Evolutionary conservation across 2,329 filamentous ascomycete species (phyloP), one percentile per base, ranked within the genome.

Genomic region (Coleophoma cylindrospora): DNA sequence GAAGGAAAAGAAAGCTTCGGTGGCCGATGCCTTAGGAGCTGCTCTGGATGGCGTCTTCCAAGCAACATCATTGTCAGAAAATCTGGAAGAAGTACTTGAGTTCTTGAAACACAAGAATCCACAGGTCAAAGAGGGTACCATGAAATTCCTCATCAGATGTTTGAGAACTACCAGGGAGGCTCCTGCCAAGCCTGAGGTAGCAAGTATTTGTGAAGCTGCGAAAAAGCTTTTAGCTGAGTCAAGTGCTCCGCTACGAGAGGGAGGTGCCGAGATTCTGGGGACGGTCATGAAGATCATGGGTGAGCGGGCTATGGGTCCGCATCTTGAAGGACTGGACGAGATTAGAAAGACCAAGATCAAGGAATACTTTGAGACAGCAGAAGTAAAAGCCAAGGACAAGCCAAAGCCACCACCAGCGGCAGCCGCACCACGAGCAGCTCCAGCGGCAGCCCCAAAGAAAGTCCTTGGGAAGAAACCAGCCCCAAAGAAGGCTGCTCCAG

Each of bases 201-300:
- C 86, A 51, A 79, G 81, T 8, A 90, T 97, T 48, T 89, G 91
- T n/a, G 94, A 97, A 61, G 81, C 84, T 1, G 85, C 84, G 27
- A 96, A 92, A 63, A 97, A 96, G 68, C 74, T 97, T 8, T 76
- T 99, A 14, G 86, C 91, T 0, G 94, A 99, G 66, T 92, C 89
- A 0, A 91, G 85, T 58, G 91, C 95, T 60, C 85, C 80, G 3
- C 81, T 95, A 52, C 83, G 94, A 69, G 86, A 92, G 45, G 91
- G 90, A 32, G 94, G 91, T 66, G 91, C 91, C 13, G 94, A 99
- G 68, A 84, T 94, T 34, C 74, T 99, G 3, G 94, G 95, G 56
- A 96, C 91, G 0, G 70, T 99, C 45, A 97, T 96, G 94, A 99
- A 97, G 73, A 97, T 99, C 49, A 89, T 97, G 73, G 92, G 94